Base-by-base conservation (phyloP, 805 yeast genomes). In the Kregervanrija pseudodelftensis region DNA sequence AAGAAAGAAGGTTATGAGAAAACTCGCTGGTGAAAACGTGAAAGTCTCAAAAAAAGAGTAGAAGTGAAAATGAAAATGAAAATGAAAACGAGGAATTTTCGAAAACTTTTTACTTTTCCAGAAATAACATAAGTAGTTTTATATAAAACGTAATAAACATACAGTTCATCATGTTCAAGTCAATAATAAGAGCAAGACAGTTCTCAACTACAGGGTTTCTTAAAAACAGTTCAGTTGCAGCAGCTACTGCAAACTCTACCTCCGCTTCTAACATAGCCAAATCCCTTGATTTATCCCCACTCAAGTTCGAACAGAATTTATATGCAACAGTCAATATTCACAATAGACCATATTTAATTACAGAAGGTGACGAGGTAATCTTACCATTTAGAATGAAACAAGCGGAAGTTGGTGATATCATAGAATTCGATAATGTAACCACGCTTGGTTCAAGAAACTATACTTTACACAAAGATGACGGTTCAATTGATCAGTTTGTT, bases 301-400 rank as follows among this genome's bases (percentile, higher is more conserved):
- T 89, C 49, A 86, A 82, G 57, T 73, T 78, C 42, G 76, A 81
- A 41, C 76, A 77, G 48, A 77, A 77, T 49, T 65, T 91, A 31
- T 93, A 88, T 60, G 98, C 98, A 39, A 72, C 86, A 8, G 74
- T 91, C 52, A 80, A 78, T 54, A 76, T 93, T 34, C 93, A 88
- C 68, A 79, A 82, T 64, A 80, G 88, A 64, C 87, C 93, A 37
- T 89, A 86, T 58, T 69, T 93, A 49, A 93, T 93, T 13, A 89
- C 98, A 22, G 78, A 82, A 53, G 99, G 99, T 16, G 99, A 93
- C 63, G 76, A 73, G 52, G 76, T 93, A 42, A 74, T 80, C 17
- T 65, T 93, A 35, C 96, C 97, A 3, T 90, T 77, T 64, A 76
- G 79, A 51, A 60, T 93, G 70, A 82, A 80, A 55, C 76, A 79